These are phyloP conservation scores for Coemansia sp. DNA, from an alignment of 192 early-diverging fungal species.

Conservation along the genomic window DNA sequence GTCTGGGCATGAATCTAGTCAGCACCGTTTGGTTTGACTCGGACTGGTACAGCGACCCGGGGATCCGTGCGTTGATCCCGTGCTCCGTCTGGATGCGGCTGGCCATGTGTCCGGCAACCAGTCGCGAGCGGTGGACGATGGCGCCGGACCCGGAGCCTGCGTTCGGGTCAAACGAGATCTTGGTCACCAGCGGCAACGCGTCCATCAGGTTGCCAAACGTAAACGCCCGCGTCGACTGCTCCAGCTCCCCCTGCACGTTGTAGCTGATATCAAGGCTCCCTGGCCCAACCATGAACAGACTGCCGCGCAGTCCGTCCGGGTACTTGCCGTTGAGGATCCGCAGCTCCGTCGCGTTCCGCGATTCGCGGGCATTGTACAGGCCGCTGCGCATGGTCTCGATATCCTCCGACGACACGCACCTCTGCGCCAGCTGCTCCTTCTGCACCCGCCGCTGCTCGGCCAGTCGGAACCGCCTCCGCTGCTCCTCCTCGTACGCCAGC, in stretches of 20 bases:
- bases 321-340: slow-evolving; percentile 58
- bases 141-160: slow-evolving; percentile 26
- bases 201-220: slow-evolving; percentile 74
- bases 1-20: slow-evolving; percentile 63
- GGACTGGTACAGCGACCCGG: slow-evolving; percentile 66
- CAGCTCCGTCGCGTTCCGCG: slow-evolving; percentile 44
- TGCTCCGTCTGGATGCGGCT: slow-evolving; percentile 70
- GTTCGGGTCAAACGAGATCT: slow-evolving; percentile 64
- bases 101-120: slow-evolving; percentile 63
- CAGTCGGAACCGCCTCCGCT: slow-evolving; percentile 35
- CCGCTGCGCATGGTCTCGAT: slow-evolving; percentile 51
- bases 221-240: slow-evolving; percentile 68
- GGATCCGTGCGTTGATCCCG: slow-evolving; percentile 65
- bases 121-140: slow-evolving; percentile 61
- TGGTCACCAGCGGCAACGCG: slow-evolving; percentile 68
- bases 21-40: slow-evolving; percentile 72
- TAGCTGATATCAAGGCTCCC: slow-evolving; percentile 69
- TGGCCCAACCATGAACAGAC: slow-evolving; percentile 67
- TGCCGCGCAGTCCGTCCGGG: slow-evolving; percentile 67
- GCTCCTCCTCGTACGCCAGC: slow-evolving; percentile 31
- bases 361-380: slow-evolving; percentile 59
- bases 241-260: slow-evolving; percentile 60
- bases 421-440: slow-evolving; percentile 31
- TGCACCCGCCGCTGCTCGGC: slow-evolving; percentile 44
- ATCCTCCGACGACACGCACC: slow-evolving; percentile 36